phyloP scores from a whole-genome alignment of 106 monocot genomes.

The Apostasia ramifera region DNA sequence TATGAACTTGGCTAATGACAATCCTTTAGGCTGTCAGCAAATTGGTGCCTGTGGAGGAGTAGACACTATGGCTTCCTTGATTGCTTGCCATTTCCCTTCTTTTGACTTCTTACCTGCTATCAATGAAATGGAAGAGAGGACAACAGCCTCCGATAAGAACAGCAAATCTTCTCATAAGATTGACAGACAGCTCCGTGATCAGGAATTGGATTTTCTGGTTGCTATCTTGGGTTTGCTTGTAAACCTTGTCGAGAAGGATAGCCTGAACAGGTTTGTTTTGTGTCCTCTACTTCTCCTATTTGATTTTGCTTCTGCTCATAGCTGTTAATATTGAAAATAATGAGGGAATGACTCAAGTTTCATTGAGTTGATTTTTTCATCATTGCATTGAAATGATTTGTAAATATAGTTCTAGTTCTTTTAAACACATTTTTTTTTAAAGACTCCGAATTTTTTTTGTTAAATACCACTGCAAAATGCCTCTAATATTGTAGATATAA shows the following conservation, averaged over 20 bases:
- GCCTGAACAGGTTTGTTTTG: conserved; percentile 64
- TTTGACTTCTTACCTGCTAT: conserved; percentile 39
- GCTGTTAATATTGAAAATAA: not conserved
- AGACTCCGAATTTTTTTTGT: no score
- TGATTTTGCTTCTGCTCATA: not conserved
- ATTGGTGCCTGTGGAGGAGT: conserved; percentile 85
- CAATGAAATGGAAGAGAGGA: conserved; percentile 16
- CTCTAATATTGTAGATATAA: no score
- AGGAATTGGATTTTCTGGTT: conserved; percentile 90
- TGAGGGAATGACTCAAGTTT: no score
- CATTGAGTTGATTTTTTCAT: no score
- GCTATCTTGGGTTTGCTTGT: conserved; percentile 97
- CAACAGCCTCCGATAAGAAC: conserved; percentile 15
- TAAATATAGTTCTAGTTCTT: no score
- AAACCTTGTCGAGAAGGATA: conserved; percentile 98
- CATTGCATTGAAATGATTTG: no score
- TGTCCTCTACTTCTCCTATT: not conserved
- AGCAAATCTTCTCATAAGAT: conserved; percentile 11
- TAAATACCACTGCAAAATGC: no score
- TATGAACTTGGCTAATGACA: conserved; percentile 99
- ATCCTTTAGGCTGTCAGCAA: conserved; percentile 80
- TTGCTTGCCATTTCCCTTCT: conserved; percentile 79
- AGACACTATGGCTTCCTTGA: conserved; percentile 76
- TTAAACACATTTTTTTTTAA: no score
- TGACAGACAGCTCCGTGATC: conserved; percentile 55